These are phyloP conservation scores for Paradendryphiella salina DNA, from an alignment of 2,329 filamentous ascomycete species.

Conservation along the genomic window DNA sequence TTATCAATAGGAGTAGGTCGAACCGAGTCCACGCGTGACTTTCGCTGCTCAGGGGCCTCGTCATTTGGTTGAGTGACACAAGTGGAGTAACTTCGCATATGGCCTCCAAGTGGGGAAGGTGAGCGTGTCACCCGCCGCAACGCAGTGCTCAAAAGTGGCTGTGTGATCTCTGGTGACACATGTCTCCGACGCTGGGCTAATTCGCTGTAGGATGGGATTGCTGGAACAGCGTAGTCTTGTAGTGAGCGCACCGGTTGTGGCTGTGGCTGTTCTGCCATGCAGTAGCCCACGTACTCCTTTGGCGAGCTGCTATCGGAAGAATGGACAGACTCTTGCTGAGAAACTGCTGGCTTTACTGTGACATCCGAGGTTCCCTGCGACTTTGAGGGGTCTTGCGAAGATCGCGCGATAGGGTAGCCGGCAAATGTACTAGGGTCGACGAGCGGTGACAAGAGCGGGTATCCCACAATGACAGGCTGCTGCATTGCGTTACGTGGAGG, in stretches of 20 bases:
- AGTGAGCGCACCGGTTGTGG: constrained; percentile 38
- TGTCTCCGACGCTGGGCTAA: constrained; percentile 48
- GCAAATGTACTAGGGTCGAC: constrained; percentile 36
- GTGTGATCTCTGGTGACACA: constrained; percentile 50
- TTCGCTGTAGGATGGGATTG: constrained; percentile 47
- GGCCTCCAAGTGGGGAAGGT: constrained; percentile 53
- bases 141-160: constrained; percentile 45
- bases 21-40: constrained; percentile 34
- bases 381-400: constrained; percentile 35
- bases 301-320: constrained; percentile 45
- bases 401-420: constrained; percentile 43
- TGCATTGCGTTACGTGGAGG: constrained; percentile 51
- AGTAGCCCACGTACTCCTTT: constrained; percentile 57
- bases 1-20: constrained; percentile 31
- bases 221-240: constrained; percentile 42
- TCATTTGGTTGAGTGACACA: constrained; percentile 22
- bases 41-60: constrained; percentile 24
- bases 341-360: constrained; percentile 27
- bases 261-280: constrained; percentile 51
- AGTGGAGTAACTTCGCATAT: constrained; percentile 48
- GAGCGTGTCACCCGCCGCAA: constrained; percentile 48
- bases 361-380: constrained; percentile 25
- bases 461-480: constrained; percentile 47
- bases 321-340: constrained; percentile 25
- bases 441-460: constrained; percentile 42